Percentiles rank a stretch among this genome's conserved stretches.
Conservation (phyloP, 352 stramenopile genomes). For the Phytophthora foliorum region DNA sequence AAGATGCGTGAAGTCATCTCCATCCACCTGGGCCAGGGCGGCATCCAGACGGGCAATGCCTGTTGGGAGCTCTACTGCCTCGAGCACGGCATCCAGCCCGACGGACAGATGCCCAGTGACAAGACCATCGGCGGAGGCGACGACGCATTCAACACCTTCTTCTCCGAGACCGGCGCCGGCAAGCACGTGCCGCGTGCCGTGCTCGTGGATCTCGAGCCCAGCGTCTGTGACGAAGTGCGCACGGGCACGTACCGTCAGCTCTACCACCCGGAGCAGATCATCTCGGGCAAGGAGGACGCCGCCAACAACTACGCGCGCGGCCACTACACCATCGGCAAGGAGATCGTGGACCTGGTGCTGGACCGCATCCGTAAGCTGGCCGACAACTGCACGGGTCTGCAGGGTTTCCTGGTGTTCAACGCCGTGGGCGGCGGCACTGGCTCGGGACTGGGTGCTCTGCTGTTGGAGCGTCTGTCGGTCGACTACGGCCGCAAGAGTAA, state of each 20-base stretch:
- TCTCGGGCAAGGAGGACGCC: constrained; percentile 98
- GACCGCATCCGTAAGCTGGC: constrained; percentile 98
- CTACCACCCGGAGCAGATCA: constrained; percentile 99
- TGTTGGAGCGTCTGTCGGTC: constrained; percentile 97
- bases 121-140: constrained; percentile 77
- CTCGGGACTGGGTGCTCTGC: constrained; percentile 96
- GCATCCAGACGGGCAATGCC: constrained; percentile 87
- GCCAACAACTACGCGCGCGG: constrained; percentile 94
- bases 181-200: constrained; percentile 98
- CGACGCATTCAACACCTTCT: constrained; percentile 99
- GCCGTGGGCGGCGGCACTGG: constrained; percentile 97
- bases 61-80: constrained; percentile 96
- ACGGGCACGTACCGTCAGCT: constrained; percentile 97
- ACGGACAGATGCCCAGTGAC: constrained; percentile 86
- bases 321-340: constrained; percentile 96
- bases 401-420: constrained; percentile 99
- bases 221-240: constrained; percentile 97
- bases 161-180: constrained; percentile 93
- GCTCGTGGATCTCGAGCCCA: constrained; percentile 98
- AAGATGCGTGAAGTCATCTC: constrained; percentile 96
- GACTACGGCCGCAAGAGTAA: constrained; percentile 99
- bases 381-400: constrained; percentile 97
- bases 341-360: constrained; percentile 98
- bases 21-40: constrained; percentile 97
- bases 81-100: constrained; percentile 94